Evolutionary conservation across 768 basidiomycete genomes (phyloP).

Genomic region (Udeniomyces megalosporus): DNA sequence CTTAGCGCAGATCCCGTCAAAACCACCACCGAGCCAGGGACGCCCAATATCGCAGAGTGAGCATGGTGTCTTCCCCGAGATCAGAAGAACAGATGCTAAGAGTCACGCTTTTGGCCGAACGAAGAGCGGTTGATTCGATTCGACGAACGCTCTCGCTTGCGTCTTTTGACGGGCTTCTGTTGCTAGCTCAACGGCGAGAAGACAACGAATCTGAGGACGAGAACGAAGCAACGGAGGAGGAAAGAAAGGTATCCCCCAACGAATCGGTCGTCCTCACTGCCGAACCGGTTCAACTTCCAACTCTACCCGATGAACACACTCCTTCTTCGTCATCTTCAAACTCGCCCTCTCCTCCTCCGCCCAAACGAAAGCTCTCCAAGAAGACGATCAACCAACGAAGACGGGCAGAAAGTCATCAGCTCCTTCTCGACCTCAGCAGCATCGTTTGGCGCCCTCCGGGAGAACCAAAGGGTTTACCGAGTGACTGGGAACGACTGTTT

Average conservation of each 20-base stretch:
- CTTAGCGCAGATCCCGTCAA: too few species aligned
- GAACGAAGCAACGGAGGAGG: background rate
- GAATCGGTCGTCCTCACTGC: background rate
- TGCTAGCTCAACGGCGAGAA: constrained; percentile 17
- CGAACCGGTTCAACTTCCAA: too few species aligned
- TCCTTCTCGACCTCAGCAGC: constrained; percentile 20
- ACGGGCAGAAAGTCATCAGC: background rate
- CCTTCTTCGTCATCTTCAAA: background rate
- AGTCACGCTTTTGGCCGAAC: background rate
- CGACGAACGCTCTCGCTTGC: constrained; percentile 29
- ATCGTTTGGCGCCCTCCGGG: constrained; percentile 26
- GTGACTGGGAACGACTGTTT: constrained; percentile 26
- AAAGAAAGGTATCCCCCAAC: background rate
- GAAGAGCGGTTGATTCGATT: constrained; percentile 27
- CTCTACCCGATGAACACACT: background rate
- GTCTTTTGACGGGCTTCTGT: constrained; percentile 23
- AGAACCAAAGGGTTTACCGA: constrained; percentile 23
- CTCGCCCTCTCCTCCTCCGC: background rate
- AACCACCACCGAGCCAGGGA: constrained; percentile 24
- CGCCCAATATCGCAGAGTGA: constrained; percentile 29
- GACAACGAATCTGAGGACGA: background rate
- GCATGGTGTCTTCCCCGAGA: background rate
- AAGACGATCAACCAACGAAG: constrained; percentile 7
- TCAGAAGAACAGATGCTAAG: background rate
- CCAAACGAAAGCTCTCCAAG: constrained; percentile 21